A percentile compares a stretch with the other conserved stretches of the same genome.
Conservation (phyloP, 345 rosid genomes). For the Clausena lansium region DNA sequence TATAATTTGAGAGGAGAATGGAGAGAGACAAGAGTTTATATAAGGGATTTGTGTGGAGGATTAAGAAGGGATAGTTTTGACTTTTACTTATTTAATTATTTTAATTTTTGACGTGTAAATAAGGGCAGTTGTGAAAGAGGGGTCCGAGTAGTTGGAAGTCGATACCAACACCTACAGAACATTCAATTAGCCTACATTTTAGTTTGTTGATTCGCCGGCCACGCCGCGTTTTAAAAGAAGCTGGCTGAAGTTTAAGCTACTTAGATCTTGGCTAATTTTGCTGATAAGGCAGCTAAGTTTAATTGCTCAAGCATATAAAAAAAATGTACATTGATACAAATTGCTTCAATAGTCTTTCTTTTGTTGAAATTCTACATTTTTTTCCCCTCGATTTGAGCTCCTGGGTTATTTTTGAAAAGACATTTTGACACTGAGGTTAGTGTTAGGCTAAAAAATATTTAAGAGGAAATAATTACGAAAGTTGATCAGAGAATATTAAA, state of each 20-base stretch:
- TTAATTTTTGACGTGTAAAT: conserved; percentile 8
- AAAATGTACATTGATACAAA: too few species aligned
- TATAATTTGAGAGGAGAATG: background rate
- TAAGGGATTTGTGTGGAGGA: background rate
- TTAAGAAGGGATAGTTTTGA: background rate
- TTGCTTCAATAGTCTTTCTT: background rate
- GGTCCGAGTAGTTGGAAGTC: conserved; percentile 57
- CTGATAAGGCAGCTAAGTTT: background rate
- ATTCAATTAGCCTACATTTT: conserved; percentile 65
- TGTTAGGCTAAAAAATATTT: too few species aligned
- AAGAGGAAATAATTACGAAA: too few species aligned
- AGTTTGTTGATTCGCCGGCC: conserved; percentile 37
- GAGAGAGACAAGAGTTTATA: background rate
- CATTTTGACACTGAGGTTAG: too few species aligned
- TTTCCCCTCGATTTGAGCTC: too few species aligned
- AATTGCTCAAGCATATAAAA: background rate
- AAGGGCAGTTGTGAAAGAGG: conserved; percentile 36
- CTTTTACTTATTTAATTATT: background rate
- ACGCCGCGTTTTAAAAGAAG: conserved; percentile 19
- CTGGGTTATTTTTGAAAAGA: too few species aligned
- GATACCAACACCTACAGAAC: conserved; percentile 33
- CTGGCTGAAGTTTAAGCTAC: background rate
- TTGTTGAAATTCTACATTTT: too few species aligned
- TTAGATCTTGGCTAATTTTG: background rate
- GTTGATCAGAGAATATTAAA: too few species aligned